phyloP scores from a whole-genome alignment of 129 eudicot species.

The Smallanthus sonchifolius region DNA sequence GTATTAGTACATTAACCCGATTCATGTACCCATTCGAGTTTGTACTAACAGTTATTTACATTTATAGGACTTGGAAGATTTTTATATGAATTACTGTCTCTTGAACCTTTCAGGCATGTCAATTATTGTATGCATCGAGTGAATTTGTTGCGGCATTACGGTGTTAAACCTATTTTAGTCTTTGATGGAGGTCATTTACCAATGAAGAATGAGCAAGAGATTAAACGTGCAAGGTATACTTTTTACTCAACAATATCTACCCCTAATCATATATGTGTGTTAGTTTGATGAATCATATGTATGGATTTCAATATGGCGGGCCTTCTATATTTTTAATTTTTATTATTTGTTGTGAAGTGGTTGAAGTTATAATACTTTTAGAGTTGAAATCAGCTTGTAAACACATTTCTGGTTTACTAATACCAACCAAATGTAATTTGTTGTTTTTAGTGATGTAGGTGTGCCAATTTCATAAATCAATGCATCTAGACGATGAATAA shows the following conservation, averaged over 20 bases:
- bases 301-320: not conserved
- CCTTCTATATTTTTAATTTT: not conserved
- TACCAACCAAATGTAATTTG: not conserved
- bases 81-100: not conserved
- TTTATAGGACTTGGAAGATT: not conserved
- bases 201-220: slow-evolving; percentile 93
- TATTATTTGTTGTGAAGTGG: not conserved
- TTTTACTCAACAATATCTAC: not conserved
- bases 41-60: not conserved
- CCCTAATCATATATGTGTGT: not conserved
- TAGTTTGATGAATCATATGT: not conserved
- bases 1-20: no score
- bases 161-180: slow-evolving; percentile 80
- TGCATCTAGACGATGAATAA: not conserved
- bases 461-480: not conserved
- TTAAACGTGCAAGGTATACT: slow-evolving; percentile 83
- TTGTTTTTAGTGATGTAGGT: not conserved
- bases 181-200: slow-evolving; percentile 94
- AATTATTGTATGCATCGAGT: slow-evolving; percentile 98
- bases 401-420: not conserved
- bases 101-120: slow-evolving; percentile 60
- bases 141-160: slow-evolving; percentile 84
- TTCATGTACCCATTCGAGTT: no score
- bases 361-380: not conserved
- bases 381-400: not conserved